Evolutionary conservation across 495 filamentous ascomycete species (phyloP), one percentile per base, ranked within the genome.

Genomic region (Penicillium salamii): DNA sequence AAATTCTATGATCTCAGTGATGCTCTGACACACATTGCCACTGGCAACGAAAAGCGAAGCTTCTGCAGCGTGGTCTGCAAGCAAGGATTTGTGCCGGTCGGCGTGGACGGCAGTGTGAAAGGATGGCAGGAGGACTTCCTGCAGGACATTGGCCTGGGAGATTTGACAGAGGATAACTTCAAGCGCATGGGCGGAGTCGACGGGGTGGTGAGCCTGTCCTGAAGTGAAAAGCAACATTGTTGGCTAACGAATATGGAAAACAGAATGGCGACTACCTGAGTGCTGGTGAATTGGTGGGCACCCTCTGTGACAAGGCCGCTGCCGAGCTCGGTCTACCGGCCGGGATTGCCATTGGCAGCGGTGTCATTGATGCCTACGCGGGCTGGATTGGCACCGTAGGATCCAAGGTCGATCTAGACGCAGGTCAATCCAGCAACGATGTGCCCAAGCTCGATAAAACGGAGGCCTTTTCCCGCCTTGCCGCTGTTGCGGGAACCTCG

Each of bases 361-460:
- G 92, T 63, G 93, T 98, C 31, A 98, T 98, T 54, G 93, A 98
- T 70, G 92, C 93, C 5, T 98, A 98, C 66, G 93, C 93, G 14
- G 93, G 93, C 19, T 98, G 93, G 93, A 89, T 98, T 50, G 93
- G 93, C 31, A 97, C 92, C 3, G 93, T 98, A n/a, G 92, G 93
- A 42, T 90, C 93, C 12, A 96, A 96, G 66, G 89, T 96, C 50
- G 71, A 86, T 34, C 74, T 95, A 8, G 72, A 69, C 33, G 67
- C 74, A 21, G 76, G 81, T n/a, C 74, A 83, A 17, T 68, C 91
- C 7, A 81, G 79, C 58, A 66, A 74, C 9, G 76, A 75, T 32
- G 72, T 72, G 3, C 70, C 86, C 2, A 80, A 85, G 47, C 92
- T 91, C 68, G 89, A 95, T 63, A 81, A 87, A 20, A 78, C 85